Evolutionary conservation across 2,329 filamentous ascomycete species (phyloP), one percentile per base, ranked within the genome.

Genomic region (Verticillium longisporum): DNA sequence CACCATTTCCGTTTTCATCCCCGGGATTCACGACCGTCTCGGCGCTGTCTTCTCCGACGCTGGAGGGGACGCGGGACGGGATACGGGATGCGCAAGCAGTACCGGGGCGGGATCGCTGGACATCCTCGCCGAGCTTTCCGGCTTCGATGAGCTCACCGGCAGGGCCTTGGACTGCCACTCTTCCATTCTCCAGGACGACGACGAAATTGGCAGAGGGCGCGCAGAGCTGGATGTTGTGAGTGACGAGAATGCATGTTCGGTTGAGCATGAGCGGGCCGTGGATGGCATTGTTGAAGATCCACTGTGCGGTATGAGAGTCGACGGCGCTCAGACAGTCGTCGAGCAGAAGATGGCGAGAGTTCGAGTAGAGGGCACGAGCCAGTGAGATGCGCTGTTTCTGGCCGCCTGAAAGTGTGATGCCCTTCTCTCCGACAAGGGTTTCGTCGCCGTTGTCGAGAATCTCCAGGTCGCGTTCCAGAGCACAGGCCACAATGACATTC

Each of bases 301-400:
- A 97, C 73, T 97, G 96, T 2, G 93, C 93, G 0, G 95, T 98
- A 69, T 99, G 95, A 3, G 95, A 96, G 73, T 99, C 95, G 37
- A 99, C 95, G 33, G 95, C 95, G 71, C 93, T 97, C 54, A 99
- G 82, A 65, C 96, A 97, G 73, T 99, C 95, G 70, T 99, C 95
- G 57, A 99, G 82, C 11, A 99, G 83, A 15, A 99, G 78, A 73
- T 98, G 94, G 59, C 88, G 89, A 6, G 93, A 96, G 74, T 92
- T 94, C 66, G 92, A 97, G 76, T 99, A 99, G n/a, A 99, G 83
- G 1, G 95, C 95, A 66, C 95, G 88, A n/a, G 95, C 95, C 55
- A 99, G 83, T 14, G 94, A 97, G 58, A 99, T 98, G 62, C 95
- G 88, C 75, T 99, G 95, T 76, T 98, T 98, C 76, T 99, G 95